Conservation (phyloP, 164 flowering plant species). For the Akebia trifoliata region DNA sequence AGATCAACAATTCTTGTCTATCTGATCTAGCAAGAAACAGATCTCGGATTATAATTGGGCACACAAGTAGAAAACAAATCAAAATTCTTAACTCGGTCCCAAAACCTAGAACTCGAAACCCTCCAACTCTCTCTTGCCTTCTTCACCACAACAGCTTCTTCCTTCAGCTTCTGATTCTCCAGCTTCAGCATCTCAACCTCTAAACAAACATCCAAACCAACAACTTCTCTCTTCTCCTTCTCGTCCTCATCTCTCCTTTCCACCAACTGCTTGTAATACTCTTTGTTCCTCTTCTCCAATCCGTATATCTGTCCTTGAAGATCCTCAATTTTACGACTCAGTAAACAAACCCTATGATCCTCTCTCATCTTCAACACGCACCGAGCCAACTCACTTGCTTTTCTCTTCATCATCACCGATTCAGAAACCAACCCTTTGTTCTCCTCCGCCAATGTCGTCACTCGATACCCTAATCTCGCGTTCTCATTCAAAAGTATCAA, state of each 20-base stretch:
- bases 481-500: conserved; percentile 57
- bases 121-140: conserved; percentile 3
- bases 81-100: conserved; percentile 37
- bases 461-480: conserved; percentile 42
- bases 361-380: conserved; percentile 63
- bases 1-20: neutral
- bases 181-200: conserved; percentile 24
- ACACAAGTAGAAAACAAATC: conserved; percentile 41
- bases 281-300: conserved; percentile 61
- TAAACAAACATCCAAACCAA: conserved; percentile 30
- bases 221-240: conserved; percentile 8
- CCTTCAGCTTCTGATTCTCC: conserved; percentile 23
- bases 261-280: conserved; percentile 38
- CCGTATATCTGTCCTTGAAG: conserved; percentile 55
- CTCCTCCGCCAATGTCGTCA: conserved; percentile 42
- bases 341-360: conserved; percentile 49
- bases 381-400: conserved; percentile 59
- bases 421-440: conserved; percentile 47
- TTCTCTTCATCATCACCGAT: conserved; percentile 49
- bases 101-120: conserved; percentile 18
- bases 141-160: neutral
- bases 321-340: conserved; percentile 55
- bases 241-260: conserved; percentile 27
- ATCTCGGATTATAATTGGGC: conserved; percentile 3
- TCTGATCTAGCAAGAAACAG: neutral